These are phyloP conservation scores for Fusarium burgessii DNA, from an alignment of 2,329 filamentous ascomycete species.

Conservation along the genomic window DNA sequence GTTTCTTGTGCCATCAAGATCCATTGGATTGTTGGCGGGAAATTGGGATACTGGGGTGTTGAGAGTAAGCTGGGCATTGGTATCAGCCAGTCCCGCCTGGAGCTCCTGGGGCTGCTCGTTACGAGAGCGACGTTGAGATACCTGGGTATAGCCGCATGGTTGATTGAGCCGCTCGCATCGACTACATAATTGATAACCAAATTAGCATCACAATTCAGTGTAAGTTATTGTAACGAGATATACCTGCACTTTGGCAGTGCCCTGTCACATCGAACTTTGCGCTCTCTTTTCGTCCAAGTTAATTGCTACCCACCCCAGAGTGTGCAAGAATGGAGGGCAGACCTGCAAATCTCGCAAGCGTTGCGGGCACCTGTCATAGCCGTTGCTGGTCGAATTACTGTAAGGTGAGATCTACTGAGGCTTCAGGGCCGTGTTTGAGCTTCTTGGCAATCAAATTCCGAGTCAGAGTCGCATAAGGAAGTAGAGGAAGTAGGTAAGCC, in stretches of 20 bases:
- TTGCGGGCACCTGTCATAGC: background rate
- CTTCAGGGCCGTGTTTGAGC: too few relatives aligned
- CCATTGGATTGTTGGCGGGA: background rate
- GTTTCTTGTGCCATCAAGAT: background rate
- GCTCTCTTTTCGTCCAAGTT: background rate
- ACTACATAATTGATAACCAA: background rate
- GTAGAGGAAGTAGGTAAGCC: too few relatives aligned
- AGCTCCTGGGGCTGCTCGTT: background rate
- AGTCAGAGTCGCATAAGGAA: too few relatives aligned
- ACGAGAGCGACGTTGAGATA: background rate
- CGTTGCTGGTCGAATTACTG: too few relatives aligned
- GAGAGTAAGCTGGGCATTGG: background rate
- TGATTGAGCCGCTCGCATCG: conserved; percentile 3
- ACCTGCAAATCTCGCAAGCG: conserved; percentile 2
- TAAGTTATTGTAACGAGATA: background rate
- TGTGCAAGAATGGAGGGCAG: background rate
- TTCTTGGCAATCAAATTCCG: too few relatives aligned
- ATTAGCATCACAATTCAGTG: background rate
- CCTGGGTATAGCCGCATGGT: background rate
- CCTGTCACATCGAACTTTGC: conserved; percentile 1
- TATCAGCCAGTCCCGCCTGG: background rate
- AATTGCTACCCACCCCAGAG: too few relatives aligned
- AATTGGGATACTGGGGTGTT: background rate
- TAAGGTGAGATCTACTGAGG: too few relatives aligned
- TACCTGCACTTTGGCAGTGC: conserved; percentile 5